phyloP scores from a whole-genome alignment of 139 green algal genomes.

The Chlorella vulgaris region DNA sequence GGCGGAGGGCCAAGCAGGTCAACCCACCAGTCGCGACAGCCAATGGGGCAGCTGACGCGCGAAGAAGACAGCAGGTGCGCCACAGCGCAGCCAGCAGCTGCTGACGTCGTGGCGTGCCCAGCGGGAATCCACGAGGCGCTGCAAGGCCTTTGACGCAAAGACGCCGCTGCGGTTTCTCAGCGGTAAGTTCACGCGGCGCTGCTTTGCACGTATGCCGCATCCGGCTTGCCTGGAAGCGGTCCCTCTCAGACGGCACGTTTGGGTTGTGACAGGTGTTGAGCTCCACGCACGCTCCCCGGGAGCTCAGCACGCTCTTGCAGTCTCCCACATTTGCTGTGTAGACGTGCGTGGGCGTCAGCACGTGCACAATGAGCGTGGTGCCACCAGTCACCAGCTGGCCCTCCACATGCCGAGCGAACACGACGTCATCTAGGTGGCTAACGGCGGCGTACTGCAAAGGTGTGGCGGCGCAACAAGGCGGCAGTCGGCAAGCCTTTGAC shows the following conservation, averaged over 20 bases:
- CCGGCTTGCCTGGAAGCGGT: constrained; percentile 25
- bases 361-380: constrained; percentile 41
- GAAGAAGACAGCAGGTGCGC: neutral
- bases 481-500: neutral
- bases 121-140: too few relatives aligned
- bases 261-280: constrained; percentile 49
- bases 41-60: neutral
- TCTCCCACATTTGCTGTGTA: constrained; percentile 49
- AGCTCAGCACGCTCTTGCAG: constrained; percentile 43
- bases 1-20: neutral
- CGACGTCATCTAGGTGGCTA: constrained; percentile 28
- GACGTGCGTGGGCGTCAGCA: constrained; percentile 10
- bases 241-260: constrained; percentile 30
- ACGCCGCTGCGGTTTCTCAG: too few relatives aligned
- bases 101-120: neutral
- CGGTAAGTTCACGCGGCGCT: too few relatives aligned
- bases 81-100: neutral
- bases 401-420: constrained; percentile 17
- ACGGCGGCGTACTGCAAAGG: constrained; percentile 20
- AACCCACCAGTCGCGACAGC: too few relatives aligned
- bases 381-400: constrained; percentile 31
- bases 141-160: too few relatives aligned
- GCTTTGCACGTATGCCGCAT: neutral
- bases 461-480: neutral
- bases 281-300: constrained; percentile 27